These are phyloP conservation scores for Acidomyces sp. DNA, from an alignment of 495 filamentous ascomycete species.

Conservation along the genomic window DNA sequence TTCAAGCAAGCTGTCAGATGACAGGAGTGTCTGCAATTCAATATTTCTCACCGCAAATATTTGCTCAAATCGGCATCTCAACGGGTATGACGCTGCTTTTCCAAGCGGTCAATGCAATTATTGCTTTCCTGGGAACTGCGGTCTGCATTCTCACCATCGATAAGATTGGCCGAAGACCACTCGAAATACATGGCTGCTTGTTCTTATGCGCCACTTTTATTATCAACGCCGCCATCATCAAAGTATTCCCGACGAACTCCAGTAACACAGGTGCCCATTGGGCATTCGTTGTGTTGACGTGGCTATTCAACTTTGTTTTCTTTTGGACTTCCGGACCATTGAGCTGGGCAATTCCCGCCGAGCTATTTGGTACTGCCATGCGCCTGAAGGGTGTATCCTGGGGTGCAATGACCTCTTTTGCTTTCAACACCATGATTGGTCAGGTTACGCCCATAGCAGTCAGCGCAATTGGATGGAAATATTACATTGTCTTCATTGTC, in stretches of 20 bases:
- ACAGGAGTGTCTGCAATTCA: constrained; percentile 23
- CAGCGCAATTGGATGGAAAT: constrained; percentile 19
- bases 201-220: constrained; percentile 18
- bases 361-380: constrained; percentile 22
- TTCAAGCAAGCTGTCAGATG: constrained; percentile 29
- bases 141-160: constrained; percentile 19
- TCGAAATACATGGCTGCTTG: constrained; percentile 17
- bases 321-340: constrained; percentile 20
- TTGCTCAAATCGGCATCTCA: constrained; percentile 44
- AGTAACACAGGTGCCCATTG: constrained; percentile 19
- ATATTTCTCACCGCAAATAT: constrained; percentile 63
- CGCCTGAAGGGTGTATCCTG: constrained; percentile 19
- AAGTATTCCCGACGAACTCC: constrained; percentile 13
- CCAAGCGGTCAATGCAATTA: constrained; percentile 19
- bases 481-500: constrained; percentile 23
- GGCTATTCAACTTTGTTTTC: constrained; percentile 22
- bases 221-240: constrained; percentile 18
- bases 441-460: constrained; percentile 24
- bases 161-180: constrained; percentile 14
- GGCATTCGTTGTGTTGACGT: constrained; percentile 23
- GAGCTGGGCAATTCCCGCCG: constrained; percentile 23
- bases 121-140: constrained; percentile 15
- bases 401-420: constrained; percentile 23
- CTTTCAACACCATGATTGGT: constrained; percentile 27
- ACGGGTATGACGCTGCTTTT: constrained; percentile 41